Evolutionary conservation across 2,329 filamentous ascomycete genomes (phyloP).

Genomic region (Colletotrichum coccodes): DNA sequence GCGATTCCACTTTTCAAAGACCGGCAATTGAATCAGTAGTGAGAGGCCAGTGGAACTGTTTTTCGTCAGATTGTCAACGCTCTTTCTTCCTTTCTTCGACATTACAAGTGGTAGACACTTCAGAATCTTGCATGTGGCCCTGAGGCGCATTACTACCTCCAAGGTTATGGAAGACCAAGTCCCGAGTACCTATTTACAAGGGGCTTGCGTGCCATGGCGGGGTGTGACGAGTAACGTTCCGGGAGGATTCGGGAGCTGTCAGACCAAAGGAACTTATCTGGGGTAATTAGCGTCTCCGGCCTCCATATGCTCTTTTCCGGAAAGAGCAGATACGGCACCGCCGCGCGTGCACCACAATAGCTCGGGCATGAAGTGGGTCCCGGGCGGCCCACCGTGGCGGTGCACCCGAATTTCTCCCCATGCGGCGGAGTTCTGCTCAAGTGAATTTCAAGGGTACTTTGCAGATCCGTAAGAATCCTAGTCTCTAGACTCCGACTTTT

Average conservation of each 20-base stretch:
- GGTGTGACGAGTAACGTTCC: background rate
- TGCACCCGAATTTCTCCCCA: background rate
- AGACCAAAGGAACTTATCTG: background rate
- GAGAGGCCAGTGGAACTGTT: no score
- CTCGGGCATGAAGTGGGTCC: background rate
- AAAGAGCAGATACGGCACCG: background rate
- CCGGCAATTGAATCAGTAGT: background rate
- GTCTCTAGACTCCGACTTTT: background rate
- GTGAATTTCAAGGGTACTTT: background rate
- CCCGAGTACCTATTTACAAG: background rate
- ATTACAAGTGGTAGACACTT: no score
- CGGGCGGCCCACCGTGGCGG: background rate
- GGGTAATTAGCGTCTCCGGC: background rate
- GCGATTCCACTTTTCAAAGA: background rate
- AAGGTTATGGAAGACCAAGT: no score
- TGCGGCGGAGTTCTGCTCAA: background rate
- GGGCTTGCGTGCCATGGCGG: background rate
- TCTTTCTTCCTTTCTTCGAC: no score
- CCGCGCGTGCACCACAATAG: no score
- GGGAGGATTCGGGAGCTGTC: background rate
- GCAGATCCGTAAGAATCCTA: background rate
- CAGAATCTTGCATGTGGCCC: no score
- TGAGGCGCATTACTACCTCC: no score
- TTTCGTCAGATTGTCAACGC: no score
- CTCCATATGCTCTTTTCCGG: background rate